Conservation (phyloP, 2,329 filamentous ascomycete species). For the Colletotrichum aenigma region DNA sequence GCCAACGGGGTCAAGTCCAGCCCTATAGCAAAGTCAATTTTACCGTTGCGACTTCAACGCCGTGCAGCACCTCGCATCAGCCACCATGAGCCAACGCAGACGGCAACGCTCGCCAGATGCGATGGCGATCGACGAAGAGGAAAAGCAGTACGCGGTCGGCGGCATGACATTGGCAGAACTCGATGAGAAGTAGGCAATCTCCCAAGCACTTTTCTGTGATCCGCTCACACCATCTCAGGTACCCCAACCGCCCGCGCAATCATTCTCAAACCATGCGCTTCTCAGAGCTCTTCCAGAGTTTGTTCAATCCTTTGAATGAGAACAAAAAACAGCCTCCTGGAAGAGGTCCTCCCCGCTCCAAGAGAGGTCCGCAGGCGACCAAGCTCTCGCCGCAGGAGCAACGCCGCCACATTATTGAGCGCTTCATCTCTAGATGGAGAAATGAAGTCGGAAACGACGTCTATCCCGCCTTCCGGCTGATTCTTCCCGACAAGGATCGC, state of each 20-base stretch:
- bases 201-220: not conserved
- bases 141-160: slow-evolving; percentile 51
- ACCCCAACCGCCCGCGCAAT: slow-evolving; percentile 83
- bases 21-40: not conserved
- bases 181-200: slow-evolving; percentile 43
- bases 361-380: slow-evolving; percentile 61
- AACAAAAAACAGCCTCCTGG: slow-evolving; percentile 77
- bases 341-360: slow-evolving; percentile 56
- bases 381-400: slow-evolving; percentile 76
- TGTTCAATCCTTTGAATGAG: slow-evolving; percentile 83
- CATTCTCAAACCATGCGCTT: slow-evolving; percentile 81
- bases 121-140: slow-evolving; percentile 54
- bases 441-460: slow-evolving; percentile 89
- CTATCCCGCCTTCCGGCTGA: slow-evolving; percentile 89
- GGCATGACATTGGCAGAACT: slow-evolving; percentile 46
- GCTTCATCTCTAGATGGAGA: slow-evolving; percentile 87
- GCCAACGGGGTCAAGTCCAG: not conserved
- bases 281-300: slow-evolving; percentile 73
- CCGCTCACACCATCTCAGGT: slow-evolving; percentile 54
- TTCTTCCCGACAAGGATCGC: slow-evolving; percentile 90
- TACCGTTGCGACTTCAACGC: not conserved
- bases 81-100: slow-evolving; percentile 36
- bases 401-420: slow-evolving; percentile 79
- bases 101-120: slow-evolving; percentile 34
- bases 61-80: not conserved